Evolutionary conservation across 2,329 filamentous ascomycete genomes (phyloP), one percentile per base, ranked within the genome.

Genomic region (Ceratocystis colombiana): DNA sequence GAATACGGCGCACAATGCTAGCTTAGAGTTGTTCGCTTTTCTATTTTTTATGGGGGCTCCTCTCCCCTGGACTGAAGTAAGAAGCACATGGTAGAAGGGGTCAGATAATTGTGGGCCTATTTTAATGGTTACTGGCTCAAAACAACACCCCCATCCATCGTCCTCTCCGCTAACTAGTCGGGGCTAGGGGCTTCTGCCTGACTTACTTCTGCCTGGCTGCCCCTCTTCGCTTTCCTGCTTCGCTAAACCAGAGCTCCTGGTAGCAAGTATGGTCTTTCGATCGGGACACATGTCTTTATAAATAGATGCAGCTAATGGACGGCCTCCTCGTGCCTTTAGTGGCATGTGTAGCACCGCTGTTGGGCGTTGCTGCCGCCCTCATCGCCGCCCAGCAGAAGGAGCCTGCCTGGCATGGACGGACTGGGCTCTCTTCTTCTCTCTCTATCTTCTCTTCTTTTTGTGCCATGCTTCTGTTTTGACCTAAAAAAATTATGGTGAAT

Each of bases 1-100:
- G 46, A 25, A 57, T 57, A 57, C 28, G 53, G 22, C 22, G 28
- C 8, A 57, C 53, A 57, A 30, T 30, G 28, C 53, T 57, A 57
- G 53, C 53, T 30, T 57, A 28, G 8, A 8, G 22, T 41, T 41
- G 10, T 15, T 15, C 3, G 33, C 33, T 10, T 37, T 37, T 8
- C 8, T 37, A 10, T 37, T 37, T 37, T 37, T 37, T 41, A 37
- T 12, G 37, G 37, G 37, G 10, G 30, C 30, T 15, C 2, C 8
- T 15, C 20, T n/a, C 50, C 46, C 53, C 53, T 57, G 10, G 17
- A 15, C 22, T 17, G 8, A 22, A 28, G 53, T 22, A 15, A 30
- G 53, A 30, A 57, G 30, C 15, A 57, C 3, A 48, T 48, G 33
- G 33, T 20, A 50, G 6, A 17, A 28, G 53, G 10, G 53, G 8